Evolutionary conservation across 495 filamentous ascomycete species (phyloP).

Genomic region (Penicillium manginii): DNA sequence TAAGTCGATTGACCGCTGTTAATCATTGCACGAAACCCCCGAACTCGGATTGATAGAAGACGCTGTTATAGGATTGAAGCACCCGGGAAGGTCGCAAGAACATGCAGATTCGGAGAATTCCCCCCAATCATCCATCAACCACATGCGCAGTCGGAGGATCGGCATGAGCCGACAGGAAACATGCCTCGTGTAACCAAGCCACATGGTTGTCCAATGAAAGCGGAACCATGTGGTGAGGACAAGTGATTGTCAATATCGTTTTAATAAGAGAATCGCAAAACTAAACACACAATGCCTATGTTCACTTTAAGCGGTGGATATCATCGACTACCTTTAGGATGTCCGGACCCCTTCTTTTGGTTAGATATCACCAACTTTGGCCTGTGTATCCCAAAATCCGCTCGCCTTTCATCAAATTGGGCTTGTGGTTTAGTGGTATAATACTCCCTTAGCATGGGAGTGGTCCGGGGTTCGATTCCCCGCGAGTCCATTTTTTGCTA

Average conservation of each 20-base stretch:
- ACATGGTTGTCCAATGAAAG: too few relatives aligned
- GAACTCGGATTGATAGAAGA: neutral
- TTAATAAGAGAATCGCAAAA: too few relatives aligned
- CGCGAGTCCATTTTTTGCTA: conserved; percentile 48
- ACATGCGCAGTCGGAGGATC: too few relatives aligned
- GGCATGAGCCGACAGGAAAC: too few relatives aligned
- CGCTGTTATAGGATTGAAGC: neutral
- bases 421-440: conserved; percentile 54
- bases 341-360: too few relatives aligned
- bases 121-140: neutral
- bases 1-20: neutral
- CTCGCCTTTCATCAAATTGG: conserved; percentile 18
- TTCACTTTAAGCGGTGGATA: too few relatives aligned
- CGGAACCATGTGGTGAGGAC: too few relatives aligned
- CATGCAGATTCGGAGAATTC: neutral
- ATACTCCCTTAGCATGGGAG: conserved; percentile 53
- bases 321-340: too few relatives aligned
- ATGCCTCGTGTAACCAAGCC: too few relatives aligned
- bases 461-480: conserved; percentile 64
- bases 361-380: neutral
- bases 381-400: neutral
- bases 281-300: too few relatives aligned
- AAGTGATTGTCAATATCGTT: too few relatives aligned
- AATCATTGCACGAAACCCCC: too few relatives aligned
- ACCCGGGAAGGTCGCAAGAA: neutral